Base-by-base conservation (phyloP, 2,329 filamentous ascomycete genomes). In the Phyllosticta paracitricarpa region DNA sequence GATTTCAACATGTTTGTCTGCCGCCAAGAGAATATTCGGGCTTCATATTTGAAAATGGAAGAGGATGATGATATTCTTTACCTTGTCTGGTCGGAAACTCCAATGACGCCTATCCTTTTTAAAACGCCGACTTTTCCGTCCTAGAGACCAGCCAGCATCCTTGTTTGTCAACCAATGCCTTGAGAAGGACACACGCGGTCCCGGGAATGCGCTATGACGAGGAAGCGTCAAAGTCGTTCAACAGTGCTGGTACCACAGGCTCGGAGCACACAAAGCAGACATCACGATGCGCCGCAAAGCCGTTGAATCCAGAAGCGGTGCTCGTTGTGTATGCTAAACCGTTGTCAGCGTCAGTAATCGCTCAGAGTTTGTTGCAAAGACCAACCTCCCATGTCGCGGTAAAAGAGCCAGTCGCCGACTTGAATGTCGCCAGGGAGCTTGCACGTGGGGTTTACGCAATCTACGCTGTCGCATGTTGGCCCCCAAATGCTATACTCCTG, bases 331-430 rank as follows among this genome's bases (percentile, higher is more conserved):
- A 97, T 25, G 91, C 91, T 65, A 30, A 1, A 24, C 12, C 24
- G 19, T 24, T 19, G 51, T 61, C 54, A 61, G 55, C 55, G 33
- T 12, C 22, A 33, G 24, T 33, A 48, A 30, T 30, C 28, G 28
- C 12, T 22, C 4, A 14, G 30, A 10, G 33, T 3, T 7, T 10
- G 51, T 51, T 35, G 26, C 26, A 14, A 35, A 59, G 30, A 61
- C 65, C 65, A 65, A 63, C 64, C 68, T 58, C 92, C 92, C 92
- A 97, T 97, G 64, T 95, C 84, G 76, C 95, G 89, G 75, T 96
- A 97, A 78, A 93, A 96, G 61, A 97, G 81, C 92, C 92, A 97
- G 74, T 96, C 92, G 57, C 92, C 91, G 6, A 94, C 88, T 70
- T 95, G 85, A 51, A 97, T 79, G 57, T 87, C 82, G 30, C 87